These are phyloP conservation scores for Suhomyces terraborum DNA, from an alignment of 1,139 yeast genomes.

Conservation along the genomic window DNA sequence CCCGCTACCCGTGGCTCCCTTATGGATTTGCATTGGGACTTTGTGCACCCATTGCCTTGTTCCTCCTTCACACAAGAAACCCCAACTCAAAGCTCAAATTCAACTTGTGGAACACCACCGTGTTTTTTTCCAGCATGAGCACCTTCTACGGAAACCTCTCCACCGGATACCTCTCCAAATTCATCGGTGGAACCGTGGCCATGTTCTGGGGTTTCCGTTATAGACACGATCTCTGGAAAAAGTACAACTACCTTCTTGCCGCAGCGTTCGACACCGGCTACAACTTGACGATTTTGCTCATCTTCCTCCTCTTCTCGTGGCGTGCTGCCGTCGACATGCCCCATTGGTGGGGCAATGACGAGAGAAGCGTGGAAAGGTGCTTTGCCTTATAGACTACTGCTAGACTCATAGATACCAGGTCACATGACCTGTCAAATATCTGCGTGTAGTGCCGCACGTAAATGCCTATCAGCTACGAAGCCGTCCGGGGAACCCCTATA, in stretches of 20 bases:
- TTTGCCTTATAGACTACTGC: slow-evolving; percentile 26
- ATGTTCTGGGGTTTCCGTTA: slow-evolving; percentile 47
- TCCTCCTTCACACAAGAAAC: slow-evolving; percentile 27
- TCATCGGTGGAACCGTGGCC: slow-evolving; percentile 48
- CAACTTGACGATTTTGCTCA: slow-evolving; percentile 40
- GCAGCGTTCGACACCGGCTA: slow-evolving; percentile 55
- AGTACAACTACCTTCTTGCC: slow-evolving; percentile 48
- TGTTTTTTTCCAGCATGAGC: slow-evolving; percentile 50
- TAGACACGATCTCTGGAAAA: slow-evolving; percentile 40
- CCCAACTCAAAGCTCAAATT: slow-evolving; percentile 29
- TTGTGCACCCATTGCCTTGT: slow-evolving; percentile 38
- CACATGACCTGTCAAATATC: slow-evolving; percentile 5
- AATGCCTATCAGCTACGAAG: too few relatives aligned
- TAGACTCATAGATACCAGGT: neutral
- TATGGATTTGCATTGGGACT: slow-evolving; percentile 47
- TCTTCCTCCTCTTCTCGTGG: slow-evolving; percentile 40
- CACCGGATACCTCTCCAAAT: slow-evolving; percentile 51
- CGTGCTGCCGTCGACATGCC: slow-evolving; percentile 38
- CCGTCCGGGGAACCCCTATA: too few relatives aligned
- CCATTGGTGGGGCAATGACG: slow-evolving; percentile 53
- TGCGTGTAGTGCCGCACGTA: too few relatives aligned
- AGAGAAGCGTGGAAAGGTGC: slow-evolving; percentile 44
- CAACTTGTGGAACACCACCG: slow-evolving; percentile 50
- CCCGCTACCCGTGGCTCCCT: slow-evolving; percentile 43
- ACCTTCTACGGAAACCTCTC: slow-evolving; percentile 51